Conservation (phyloP, 108 stramenopile genomes). For the Discostella stelligeroides region DNA sequence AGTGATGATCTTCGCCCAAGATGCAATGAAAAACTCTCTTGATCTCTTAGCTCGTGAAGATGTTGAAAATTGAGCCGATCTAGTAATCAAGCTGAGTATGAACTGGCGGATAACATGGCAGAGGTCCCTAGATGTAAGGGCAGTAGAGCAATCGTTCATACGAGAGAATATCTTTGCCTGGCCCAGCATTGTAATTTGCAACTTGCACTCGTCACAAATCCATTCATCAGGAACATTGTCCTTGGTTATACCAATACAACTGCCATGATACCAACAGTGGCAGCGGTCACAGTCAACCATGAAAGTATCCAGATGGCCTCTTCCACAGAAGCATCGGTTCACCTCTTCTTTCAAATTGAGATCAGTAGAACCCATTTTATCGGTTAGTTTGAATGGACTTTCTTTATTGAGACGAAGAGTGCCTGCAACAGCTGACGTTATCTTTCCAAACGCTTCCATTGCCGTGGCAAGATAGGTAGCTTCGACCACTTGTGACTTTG, state of each 20-base stretch:
- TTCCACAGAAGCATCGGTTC: conserved; percentile 75
- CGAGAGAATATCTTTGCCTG: conserved; percentile 50
- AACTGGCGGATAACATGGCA: conserved; percentile 68
- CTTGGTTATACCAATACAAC: conserved; percentile 72
- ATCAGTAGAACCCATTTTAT: conserved; percentile 29
- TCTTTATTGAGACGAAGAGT: conserved; percentile 57
- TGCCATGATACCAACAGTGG: conserved; percentile 68
- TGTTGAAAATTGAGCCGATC: conserved; percentile 25
- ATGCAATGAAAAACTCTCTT: conserved; percentile 73
- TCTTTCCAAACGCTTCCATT: conserved; percentile 86
- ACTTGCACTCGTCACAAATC: conserved; percentile 85
- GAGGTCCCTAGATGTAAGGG: conserved; percentile 40
- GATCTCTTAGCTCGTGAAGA: conserved; percentile 48
- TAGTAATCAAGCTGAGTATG: conserved; percentile 61
- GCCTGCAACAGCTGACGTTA: conserved; percentile 73
- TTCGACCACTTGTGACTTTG: conserved; percentile 50
- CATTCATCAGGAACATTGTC: conserved; percentile 72
- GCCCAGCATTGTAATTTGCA: conserved; percentile 57
- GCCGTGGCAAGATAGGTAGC: conserved; percentile 80
- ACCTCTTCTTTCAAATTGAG: conserved; percentile 47
- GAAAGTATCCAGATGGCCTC: conserved; percentile 57
- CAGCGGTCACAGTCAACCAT: conserved; percentile 91
- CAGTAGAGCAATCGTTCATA: conserved; percentile 1
- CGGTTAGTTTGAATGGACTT: conserved; percentile 49
- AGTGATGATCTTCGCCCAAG: conserved; percentile 68